Evolutionary conservation across 495 filamentous ascomycete species (phyloP).

Genomic region (Physcia stellaris): DNA sequence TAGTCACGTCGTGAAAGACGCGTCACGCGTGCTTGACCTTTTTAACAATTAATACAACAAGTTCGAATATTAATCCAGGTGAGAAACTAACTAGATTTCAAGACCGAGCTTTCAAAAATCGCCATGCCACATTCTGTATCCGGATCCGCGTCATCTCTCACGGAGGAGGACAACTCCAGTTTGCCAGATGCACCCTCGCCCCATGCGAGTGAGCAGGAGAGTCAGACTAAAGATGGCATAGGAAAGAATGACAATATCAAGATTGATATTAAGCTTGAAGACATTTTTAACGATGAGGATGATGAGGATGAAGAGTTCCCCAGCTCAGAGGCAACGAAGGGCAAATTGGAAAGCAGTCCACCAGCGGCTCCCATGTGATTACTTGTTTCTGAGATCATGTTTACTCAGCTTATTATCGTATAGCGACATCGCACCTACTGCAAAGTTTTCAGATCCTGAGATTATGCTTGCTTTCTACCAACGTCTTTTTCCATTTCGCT

Average conservation of each 20-base stretch:
- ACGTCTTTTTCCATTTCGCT: conserved; percentile 87
- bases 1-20: too few relatives aligned
- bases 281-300: conserved; percentile 55
- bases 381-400: neutral
- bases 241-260: neutral
- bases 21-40: too few relatives aligned
- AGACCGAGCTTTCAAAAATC: neutral
- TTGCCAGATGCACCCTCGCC: conserved; percentile 10
- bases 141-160: neutral
- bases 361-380: conserved; percentile 30
- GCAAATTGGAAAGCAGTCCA: conserved; percentile 31
- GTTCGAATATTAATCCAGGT: too few relatives aligned
- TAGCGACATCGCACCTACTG: conserved; percentile 18
- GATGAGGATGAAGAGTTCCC: conserved; percentile 66
- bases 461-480: conserved; percentile 88
- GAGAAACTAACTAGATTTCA: neutral
- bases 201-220: conserved; percentile 2
- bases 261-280: conserved; percentile 58
- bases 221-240: neutral
- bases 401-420: conserved; percentile 1
- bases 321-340: conserved; percentile 31
- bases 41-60: too few relatives aligned
- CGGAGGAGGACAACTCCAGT: conserved; percentile 6
- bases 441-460: conserved; percentile 52
- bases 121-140: conserved; percentile 13